Conservation (phyloP, 75 land plant genomes). For the Larix kaempferi region DNA sequence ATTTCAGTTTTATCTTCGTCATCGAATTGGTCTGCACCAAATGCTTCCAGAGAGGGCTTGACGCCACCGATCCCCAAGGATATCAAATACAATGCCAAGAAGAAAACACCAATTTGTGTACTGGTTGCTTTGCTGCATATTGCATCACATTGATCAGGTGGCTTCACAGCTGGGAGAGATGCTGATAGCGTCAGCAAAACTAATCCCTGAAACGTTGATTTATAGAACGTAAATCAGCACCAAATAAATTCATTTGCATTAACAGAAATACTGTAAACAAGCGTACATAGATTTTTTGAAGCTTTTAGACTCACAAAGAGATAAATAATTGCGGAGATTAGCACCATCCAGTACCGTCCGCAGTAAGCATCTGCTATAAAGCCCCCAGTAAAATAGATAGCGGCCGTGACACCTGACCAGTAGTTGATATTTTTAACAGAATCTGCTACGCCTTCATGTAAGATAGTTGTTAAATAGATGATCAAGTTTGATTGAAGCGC, state of each 20-base stretch:
- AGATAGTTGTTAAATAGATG: slow-evolving; percentile 62
- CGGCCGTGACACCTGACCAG: slow-evolving; percentile 64
- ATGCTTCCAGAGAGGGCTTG: no score
- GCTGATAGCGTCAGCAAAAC: slow-evolving; percentile 32
- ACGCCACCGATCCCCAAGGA: no score
- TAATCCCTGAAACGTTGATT: slow-evolving; percentile 24
- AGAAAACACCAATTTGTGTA: no score
- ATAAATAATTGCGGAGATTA: slow-evolving; percentile 56
- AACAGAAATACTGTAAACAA: not conserved
- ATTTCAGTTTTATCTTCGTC: no score
- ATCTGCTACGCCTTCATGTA: slow-evolving; percentile 61
- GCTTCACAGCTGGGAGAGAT: no score
- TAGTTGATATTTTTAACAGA: slow-evolving; percentile 74
- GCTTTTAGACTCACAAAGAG: slow-evolving; percentile 41
- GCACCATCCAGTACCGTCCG: slow-evolving; percentile 73
- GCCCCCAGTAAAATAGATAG: slow-evolving; percentile 74
- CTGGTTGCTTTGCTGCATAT: no score
- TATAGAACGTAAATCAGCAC: not conserved
- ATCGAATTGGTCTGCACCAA: no score
- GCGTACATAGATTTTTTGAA: not conserved
- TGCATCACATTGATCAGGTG: not conserved
- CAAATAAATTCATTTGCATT: not conserved
- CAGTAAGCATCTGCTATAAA: slow-evolving; percentile 86
- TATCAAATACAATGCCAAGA: no score
- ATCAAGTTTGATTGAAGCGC: slow-evolving; percentile 76